Percentiles rank a stretch among this genome's conserved stretches.
Conservation (phyloP, 108 stramenopile species). For the Cylindrotheca fusiformis region DNA sequence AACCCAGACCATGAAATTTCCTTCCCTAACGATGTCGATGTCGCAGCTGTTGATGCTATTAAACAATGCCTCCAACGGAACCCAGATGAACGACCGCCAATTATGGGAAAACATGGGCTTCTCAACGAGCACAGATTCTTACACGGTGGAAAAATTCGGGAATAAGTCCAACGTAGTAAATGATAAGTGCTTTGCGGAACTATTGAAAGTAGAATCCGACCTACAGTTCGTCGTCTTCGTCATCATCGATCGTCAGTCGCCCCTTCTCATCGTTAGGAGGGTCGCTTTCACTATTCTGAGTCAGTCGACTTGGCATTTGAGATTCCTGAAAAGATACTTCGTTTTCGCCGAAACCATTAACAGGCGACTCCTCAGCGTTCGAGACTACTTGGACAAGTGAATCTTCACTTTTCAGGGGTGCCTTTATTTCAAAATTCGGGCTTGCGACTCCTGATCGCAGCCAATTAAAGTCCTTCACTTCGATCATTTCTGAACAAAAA, state of each 20-base stretch:
- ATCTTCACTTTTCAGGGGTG: too few species aligned
- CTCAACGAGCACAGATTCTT: conserved; percentile 80
- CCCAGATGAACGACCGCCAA: conserved; percentile 73
- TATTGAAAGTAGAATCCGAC: neutral
- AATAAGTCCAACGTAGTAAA: too few species aligned
- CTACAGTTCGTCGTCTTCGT: conserved; percentile 19
- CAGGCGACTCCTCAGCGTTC: too few species aligned
- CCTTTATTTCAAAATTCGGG: conserved; percentile 33
- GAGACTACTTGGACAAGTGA: too few species aligned
- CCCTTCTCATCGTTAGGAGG: too few species aligned
- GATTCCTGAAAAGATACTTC: too few species aligned
- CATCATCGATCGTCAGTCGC: too few species aligned
- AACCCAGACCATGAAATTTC: conserved; percentile 80
- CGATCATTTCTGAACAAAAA: conserved; percentile 13
- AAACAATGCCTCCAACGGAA: conserved; percentile 70
- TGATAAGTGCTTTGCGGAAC: too few species aligned
- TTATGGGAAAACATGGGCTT: conserved; percentile 77
- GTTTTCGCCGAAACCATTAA: too few species aligned
- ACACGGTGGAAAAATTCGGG: conserved; percentile 13
- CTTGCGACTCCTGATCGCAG: conserved; percentile 28
- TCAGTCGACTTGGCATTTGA: too few species aligned
- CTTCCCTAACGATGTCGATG: conserved; percentile 59
- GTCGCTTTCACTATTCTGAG: too few species aligned
- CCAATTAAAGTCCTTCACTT: conserved; percentile 45
- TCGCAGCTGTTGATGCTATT: conserved; percentile 81